phyloP scores from a whole-genome alignment of 768 basidiomycete species.

The Suillus placidus region DNA sequence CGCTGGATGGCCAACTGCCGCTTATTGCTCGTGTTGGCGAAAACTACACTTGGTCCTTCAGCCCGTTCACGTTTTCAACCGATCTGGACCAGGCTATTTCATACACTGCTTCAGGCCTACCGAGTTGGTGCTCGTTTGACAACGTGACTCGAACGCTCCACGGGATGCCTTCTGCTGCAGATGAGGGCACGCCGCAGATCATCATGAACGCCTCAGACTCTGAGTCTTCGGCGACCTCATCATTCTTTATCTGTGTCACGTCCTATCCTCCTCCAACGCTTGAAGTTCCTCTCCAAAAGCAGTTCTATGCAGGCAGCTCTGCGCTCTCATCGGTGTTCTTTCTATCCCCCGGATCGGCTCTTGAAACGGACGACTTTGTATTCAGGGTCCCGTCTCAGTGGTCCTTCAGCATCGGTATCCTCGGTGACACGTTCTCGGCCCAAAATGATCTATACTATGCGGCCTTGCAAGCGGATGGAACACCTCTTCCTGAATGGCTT shows the following conservation, averaged over 20 bases:
- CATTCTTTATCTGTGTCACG: constrained; percentile 60
- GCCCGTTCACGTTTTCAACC: constrained; percentile 64
- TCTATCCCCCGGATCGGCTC: constrained; percentile 59
- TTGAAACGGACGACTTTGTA: constrained; percentile 51
- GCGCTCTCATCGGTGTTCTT: constrained; percentile 79
- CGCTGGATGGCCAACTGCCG: constrained; percentile 75
- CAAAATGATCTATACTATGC: constrained; percentile 59
- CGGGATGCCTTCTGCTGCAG: constrained; percentile 65
- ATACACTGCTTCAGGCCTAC: constrained; percentile 62
- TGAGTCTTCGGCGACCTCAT: constrained; percentile 52
- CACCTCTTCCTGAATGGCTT: constrained; percentile 75
- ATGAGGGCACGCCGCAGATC: constrained; percentile 65
- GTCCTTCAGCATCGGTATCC: constrained; percentile 91
- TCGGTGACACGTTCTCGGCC: constrained; percentile 60
- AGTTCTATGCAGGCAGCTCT: constrained; percentile 61
- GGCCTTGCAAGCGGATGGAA: constrained; percentile 66
- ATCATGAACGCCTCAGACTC: constrained; percentile 65
- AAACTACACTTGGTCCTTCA: constrained; percentile 72
- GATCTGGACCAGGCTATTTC: constrained; percentile 43
- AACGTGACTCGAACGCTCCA: constrained; percentile 56
- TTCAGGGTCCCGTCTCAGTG: constrained; percentile 78
- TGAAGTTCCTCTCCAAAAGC: constrained; percentile 53
- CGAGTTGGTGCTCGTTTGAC: constrained; percentile 81
- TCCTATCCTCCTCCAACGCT: constrained; percentile 54
- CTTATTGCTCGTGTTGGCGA: constrained; percentile 69